Evolutionary conservation across 495 filamentous ascomycete species (phyloP).

Genomic region (Penicillium cosmopolitanum): DNA sequence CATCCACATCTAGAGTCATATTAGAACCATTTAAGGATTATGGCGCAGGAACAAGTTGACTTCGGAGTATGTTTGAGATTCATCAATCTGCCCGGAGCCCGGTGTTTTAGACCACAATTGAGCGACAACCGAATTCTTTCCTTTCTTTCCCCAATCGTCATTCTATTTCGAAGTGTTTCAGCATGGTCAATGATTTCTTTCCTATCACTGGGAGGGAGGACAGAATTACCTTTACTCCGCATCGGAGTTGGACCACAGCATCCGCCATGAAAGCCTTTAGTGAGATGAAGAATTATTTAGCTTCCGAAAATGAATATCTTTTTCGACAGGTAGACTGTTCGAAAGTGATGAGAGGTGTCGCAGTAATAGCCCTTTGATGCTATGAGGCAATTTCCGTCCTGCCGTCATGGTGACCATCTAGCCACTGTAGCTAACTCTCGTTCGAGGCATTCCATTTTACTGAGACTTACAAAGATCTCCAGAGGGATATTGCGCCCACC

Average conservation of each 20-base stretch:
- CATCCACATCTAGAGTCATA: conserved; percentile 67
- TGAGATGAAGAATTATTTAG: not conserved
- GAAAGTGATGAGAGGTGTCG: too few relatives aligned
- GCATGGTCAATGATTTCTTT: not conserved
- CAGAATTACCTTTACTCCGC: conserved; percentile 42
- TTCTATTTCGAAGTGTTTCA: conserved; percentile 30
- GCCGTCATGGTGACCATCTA: conserved; percentile 23
- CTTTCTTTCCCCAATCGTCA: conserved; percentile 54
- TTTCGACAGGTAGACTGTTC: too few relatives aligned
- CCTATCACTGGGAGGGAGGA: not conserved
- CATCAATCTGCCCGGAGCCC: conserved; percentile 38
- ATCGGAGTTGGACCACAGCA: conserved; percentile 46
- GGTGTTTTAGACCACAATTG: conserved; percentile 50
- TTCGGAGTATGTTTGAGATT: conserved; percentile 52
- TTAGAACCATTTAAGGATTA: not conserved
- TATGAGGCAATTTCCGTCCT: not conserved
- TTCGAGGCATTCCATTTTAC: not conserved
- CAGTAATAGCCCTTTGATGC: too few relatives aligned
- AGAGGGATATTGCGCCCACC: not conserved
- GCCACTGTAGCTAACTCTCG: not conserved
- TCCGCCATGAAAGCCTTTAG: conserved; percentile 31
- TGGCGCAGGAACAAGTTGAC: conserved; percentile 15
- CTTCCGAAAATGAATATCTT: not conserved
- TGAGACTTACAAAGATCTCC: not conserved
- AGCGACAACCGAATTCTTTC: conserved; percentile 46